phyloP scores from a whole-genome alignment of 495 filamentous ascomycete genomes.

The Penicillium soppii region DNA sequence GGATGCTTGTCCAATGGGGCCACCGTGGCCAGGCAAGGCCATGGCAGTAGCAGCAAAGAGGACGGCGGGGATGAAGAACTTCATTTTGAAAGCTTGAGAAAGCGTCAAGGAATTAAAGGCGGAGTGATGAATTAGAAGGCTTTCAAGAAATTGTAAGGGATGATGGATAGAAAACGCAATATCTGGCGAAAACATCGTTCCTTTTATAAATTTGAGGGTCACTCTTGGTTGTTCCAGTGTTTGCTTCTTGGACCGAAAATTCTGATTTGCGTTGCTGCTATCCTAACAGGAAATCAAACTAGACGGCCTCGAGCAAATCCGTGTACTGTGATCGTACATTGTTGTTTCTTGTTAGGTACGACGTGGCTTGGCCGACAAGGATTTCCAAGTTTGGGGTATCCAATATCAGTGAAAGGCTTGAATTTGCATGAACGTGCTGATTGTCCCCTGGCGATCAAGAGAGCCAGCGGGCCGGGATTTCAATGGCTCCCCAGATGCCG shows the following conservation, averaged over 20 bases:
- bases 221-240: not conserved
- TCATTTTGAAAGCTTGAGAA: constrained; percentile 30
- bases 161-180: constrained; percentile 3
- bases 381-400: not conserved
- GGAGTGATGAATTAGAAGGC: not conserved
- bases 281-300: not conserved
- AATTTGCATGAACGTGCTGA: not conserved
- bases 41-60: constrained; percentile 32
- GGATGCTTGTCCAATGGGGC: not conserved
- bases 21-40: constrained; percentile 22
- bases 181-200: not conserved
- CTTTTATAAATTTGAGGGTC: constrained; percentile 19
- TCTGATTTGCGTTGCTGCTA: not conserved
- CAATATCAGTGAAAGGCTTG: not conserved
- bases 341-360: constrained; percentile 1
- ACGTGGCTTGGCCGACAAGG: not conserved
- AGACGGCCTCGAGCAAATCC: not conserved
- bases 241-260: not conserved
- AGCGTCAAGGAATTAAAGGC: constrained; percentile 5
- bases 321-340: constrained; percentile 1
- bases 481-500: not conserved
- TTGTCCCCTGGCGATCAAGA: not conserved
- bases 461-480: not conserved
- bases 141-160: constrained; percentile 8
- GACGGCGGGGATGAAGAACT: constrained; percentile 32